A percentile compares a stretch with the other conserved stretches of the same genome.
phyloP scores from a whole-genome alignment of 2,329 filamentous ascomycete genomes.

The Aureobasidium sp. region DNA sequence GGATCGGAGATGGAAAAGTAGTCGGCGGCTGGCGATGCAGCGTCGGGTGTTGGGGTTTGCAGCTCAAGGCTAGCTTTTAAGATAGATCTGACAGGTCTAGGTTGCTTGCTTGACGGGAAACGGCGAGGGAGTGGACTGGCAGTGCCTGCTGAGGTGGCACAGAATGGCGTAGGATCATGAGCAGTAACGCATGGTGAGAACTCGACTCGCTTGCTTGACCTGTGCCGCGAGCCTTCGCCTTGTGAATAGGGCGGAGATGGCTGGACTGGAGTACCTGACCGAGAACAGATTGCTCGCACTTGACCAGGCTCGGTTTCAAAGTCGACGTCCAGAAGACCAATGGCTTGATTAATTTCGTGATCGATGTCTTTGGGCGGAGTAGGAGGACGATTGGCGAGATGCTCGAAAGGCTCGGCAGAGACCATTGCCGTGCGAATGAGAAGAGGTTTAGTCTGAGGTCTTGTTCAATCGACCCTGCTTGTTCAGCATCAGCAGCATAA shows the following conservation, averaged over 20 bases:
- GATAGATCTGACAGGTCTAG: conserved; percentile 63
- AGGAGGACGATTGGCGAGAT: conserved; percentile 47
- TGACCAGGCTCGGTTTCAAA: conserved; percentile 26
- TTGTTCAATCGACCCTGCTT: not conserved
- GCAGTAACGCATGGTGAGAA: conserved; percentile 46
- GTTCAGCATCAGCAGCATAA: not conserved
- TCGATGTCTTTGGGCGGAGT: conserved; percentile 47
- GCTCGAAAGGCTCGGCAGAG: conserved; percentile 35
- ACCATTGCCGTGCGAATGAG: conserved; percentile 28
- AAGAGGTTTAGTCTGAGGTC: not conserved
- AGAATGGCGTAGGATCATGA: not conserved
- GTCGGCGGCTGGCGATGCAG: conserved; percentile 36
- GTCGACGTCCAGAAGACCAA: conserved; percentile 38
- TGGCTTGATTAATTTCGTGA: conserved; percentile 32
- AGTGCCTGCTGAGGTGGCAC: not conserved
- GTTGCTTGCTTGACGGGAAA: conserved; percentile 43
- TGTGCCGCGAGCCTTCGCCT: conserved; percentile 18
- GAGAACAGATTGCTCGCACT: not conserved
- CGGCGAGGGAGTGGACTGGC: conserved; percentile 40
- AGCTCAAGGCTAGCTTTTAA: conserved; percentile 60
- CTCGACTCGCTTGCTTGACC: conserved; percentile 50
- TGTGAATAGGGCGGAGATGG: conserved; percentile 12
- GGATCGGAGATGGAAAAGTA: conserved; percentile 41
- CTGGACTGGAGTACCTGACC: not conserved
- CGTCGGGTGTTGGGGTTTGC: conserved; percentile 31